Evolutionary conservation across 1,139 yeast genomes (phyloP), one percentile per base, ranked within the genome.

Genomic region (Kodamaea sp.): DNA sequence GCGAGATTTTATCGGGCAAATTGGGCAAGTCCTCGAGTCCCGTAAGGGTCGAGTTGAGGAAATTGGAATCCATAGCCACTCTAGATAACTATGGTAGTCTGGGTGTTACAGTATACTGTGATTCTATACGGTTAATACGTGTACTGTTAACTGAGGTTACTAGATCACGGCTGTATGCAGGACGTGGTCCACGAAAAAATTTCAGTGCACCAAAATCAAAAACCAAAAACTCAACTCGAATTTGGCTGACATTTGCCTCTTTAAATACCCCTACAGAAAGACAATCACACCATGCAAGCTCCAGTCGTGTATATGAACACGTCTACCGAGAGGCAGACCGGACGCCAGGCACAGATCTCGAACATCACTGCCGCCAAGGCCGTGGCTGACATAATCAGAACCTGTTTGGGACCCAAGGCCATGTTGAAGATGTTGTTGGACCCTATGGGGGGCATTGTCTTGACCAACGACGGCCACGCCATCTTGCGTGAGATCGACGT

Each of bases 311-410:
- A 70, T 49, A 60, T 70, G 63, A 70, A 89, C 67, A 86, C 97
- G 29, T 80, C 88, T 37, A 84, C 90, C 44, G 95, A 89, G 61
- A 83, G 98, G 60, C 96, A 94, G 57, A 82, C 90, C 26, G 98
- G 98, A 31, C 89, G 97, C 51, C 92, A 90, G 62, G 98, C 99
- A 2, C 99, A 94, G 66, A 76, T 87, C 41, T 87, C 96, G 43
- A 94, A 94, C 57, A 92, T 94, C 64, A 88, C 97, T 7, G 98
- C 99, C 2, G 99, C 99, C 19, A 94, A 94, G 61, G 97, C 98
- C 7, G 97, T 90, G 30, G 95, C 97, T 1, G 97, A 92, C 61
- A 90, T 94, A 55, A 89, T 94, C 51, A 78, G 98, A 61, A 92
- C 98, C 20, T 94, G 98, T 73, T 74, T 92, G 41, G 99, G 99